These are phyloP conservation scores for Clarkia xantiana DNA, from an alignment of 345 rosid genomes.

Conservation along the genomic window DNA sequence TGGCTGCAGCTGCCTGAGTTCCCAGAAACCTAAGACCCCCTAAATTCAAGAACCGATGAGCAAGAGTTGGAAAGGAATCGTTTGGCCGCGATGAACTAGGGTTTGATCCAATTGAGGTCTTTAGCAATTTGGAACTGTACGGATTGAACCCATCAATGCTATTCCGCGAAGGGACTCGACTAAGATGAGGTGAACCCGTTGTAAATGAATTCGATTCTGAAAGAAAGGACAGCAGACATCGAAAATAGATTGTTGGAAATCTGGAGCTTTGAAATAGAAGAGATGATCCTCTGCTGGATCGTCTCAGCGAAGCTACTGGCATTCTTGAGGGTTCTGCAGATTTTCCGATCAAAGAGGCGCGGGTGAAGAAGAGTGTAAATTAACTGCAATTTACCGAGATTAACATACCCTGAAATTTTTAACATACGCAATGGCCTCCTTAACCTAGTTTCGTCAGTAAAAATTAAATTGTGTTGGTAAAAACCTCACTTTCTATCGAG, in stretches of 20 bases:
- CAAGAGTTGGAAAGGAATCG: neutral
- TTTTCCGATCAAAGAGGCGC: no score
- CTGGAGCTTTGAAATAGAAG: neutral
- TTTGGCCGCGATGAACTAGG: neutral
- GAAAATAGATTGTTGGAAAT: neutral
- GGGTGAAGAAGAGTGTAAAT: no score
- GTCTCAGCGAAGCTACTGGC: neutral
- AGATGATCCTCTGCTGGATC: slow-evolving; percentile 3
- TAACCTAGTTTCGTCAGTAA: no score
- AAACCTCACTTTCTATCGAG: no score
- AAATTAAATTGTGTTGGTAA: no score
- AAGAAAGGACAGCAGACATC: slow-evolving; percentile 1
- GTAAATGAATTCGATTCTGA: neutral
- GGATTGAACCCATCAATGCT: neutral
- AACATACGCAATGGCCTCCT: no score
- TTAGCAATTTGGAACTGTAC: neutral
- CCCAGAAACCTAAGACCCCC: slow-evolving; percentile 18
- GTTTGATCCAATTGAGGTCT: neutral
- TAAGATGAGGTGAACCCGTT: neutral
- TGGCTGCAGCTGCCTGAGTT: slow-evolving; percentile 31
- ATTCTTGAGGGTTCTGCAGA: neutral
- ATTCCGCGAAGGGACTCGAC: neutral
- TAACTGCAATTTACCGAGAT: no score
- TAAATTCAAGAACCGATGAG: slow-evolving; percentile 2
- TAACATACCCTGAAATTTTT: no score